Evolutionary conservation across 2,329 filamentous ascomycete species (phyloP).

Genomic region (Hypoxylon sp.): DNA sequence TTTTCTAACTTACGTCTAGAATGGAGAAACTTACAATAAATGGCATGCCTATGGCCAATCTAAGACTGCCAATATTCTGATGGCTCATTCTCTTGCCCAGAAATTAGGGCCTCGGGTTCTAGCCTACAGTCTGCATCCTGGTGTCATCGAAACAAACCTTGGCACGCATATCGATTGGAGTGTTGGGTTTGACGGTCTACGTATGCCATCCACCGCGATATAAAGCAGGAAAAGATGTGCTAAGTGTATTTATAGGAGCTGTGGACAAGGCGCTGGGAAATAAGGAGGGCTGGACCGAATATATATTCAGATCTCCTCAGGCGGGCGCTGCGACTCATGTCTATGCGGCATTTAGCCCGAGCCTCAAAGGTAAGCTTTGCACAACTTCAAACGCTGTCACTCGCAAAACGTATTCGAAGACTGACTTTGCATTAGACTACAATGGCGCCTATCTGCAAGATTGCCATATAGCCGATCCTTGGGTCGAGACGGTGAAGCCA

Average conservation of each 20-base stretch:
- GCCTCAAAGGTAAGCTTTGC: conserved; percentile 26
- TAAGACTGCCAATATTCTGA: conserved; percentile 57
- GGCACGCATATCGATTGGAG: conserved; percentile 21
- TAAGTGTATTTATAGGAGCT: background rate
- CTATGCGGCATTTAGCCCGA: conserved; percentile 54
- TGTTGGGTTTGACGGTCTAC: background rate
- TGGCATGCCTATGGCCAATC: conserved; percentile 58
- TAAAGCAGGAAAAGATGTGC: too few species aligned
- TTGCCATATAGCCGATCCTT: conserved; percentile 50
- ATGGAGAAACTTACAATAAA: conserved; percentile 47
- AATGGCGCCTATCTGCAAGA: conserved; percentile 53
- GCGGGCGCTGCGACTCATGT: conserved; percentile 52
- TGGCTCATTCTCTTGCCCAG: conserved; percentile 42
- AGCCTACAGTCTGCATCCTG: conserved; percentile 56
- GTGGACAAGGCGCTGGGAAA: conserved; percentile 6
- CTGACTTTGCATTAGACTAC: conserved; percentile 27
- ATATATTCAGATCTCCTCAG: conserved; percentile 32
- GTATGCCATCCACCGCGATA: conserved; percentile 5
- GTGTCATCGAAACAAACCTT: conserved; percentile 43
- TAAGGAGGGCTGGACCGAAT: conserved; percentile 12
- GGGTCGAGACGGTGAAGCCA: conserved; percentile 49
- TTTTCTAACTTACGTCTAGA: conserved; percentile 16
- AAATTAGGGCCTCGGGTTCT: conserved; percentile 38
- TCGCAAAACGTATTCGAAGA: background rate
- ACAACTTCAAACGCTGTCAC: background rate